Evolutionary conservation across 2,329 filamentous ascomycete species (phyloP).

Genomic region (Periconia digitata): DNA sequence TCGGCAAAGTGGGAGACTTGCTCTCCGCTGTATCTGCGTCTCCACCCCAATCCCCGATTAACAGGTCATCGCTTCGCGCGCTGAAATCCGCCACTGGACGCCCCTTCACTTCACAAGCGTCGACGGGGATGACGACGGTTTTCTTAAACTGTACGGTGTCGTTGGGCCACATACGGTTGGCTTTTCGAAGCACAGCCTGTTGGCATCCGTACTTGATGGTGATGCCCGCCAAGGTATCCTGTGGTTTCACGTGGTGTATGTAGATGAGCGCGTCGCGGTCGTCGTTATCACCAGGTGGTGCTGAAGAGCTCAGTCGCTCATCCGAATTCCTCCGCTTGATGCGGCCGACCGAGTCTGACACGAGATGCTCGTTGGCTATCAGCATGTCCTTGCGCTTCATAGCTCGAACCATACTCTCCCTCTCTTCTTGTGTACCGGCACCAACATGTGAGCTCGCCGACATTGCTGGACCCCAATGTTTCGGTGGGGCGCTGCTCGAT

Average conservation of each 20-base stretch:
- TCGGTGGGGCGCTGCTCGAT: constrained; percentile 44
- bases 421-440: constrained; percentile 48
- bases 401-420: constrained; percentile 50
- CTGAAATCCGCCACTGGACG: constrained; percentile 51
- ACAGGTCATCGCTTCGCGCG: constrained; percentile 42
- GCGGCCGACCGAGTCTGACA: constrained; percentile 49
- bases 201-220: constrained; percentile 88
- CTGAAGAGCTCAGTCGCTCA: constrained; percentile 54
- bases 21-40: constrained; percentile 16
- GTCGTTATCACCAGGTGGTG: constrained; percentile 59
- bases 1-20: constrained; percentile 29
- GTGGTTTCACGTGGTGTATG: constrained; percentile 78
- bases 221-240: constrained; percentile 88
- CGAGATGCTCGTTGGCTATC: constrained; percentile 43
- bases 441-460: constrained; percentile 44
- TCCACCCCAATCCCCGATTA: constrained; percentile 34
- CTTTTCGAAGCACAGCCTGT: constrained; percentile 77
- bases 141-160: constrained; percentile 86
- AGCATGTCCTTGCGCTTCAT: constrained; percentile 54
- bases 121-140: constrained; percentile 80
- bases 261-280: constrained; percentile 82
- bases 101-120: constrained; percentile 83
- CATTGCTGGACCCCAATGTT: constrained; percentile 51
- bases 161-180: constrained; percentile 92
- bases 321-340: constrained; percentile 71